Evolutionary conservation across 2,329 filamentous ascomycete species (phyloP).

Genomic region (Zasmidium cellare): DNA sequence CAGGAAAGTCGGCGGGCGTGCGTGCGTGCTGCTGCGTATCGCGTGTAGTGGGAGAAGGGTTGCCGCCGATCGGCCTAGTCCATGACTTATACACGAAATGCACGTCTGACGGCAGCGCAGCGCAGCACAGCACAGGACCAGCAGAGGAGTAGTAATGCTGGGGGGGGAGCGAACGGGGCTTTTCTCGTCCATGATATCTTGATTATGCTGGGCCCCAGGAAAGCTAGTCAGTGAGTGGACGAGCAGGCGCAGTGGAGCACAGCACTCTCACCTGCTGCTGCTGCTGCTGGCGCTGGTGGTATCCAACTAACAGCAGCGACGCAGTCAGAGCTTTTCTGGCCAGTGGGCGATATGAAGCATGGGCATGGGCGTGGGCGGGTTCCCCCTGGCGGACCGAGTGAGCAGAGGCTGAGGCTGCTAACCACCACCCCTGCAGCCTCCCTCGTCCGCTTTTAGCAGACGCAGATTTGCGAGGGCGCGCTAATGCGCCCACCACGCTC

Average conservation of each 20-base stretch:
- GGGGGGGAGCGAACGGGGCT: conserved; percentile 7
- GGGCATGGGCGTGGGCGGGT: no score
- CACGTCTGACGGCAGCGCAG: conserved; percentile 25
- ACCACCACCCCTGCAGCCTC: conserved; percentile 2
- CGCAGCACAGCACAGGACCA: not conserved
- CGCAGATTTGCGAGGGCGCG: not conserved
- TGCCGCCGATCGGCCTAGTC: conserved; percentile 15
- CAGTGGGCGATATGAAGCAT: conserved; percentile 13
- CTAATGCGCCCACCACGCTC: not conserved
- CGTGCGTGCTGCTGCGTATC: no score
- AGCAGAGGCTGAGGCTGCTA: no score
- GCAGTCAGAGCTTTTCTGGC: conserved; percentile 13
- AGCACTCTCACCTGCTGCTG: no score
- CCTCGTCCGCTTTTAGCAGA: not conserved
- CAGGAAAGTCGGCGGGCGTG: no score
- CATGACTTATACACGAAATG: conserved; percentile 25
- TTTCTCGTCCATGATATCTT: conserved; percentile 26
- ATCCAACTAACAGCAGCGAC: no score
- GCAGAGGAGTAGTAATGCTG: no score
- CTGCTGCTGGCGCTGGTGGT: no score
- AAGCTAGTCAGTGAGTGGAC: conserved; percentile 12
- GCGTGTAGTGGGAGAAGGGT: conserved; percentile 14
- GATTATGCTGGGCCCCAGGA: conserved; percentile 22
- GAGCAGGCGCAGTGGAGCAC: not conserved
- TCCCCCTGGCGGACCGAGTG: not conserved